Evolutionary conservation across 2,329 filamentous ascomycete genomes (phyloP), one percentile per base, ranked within the genome.

Genomic region (Mycocentrospora acerina): DNA sequence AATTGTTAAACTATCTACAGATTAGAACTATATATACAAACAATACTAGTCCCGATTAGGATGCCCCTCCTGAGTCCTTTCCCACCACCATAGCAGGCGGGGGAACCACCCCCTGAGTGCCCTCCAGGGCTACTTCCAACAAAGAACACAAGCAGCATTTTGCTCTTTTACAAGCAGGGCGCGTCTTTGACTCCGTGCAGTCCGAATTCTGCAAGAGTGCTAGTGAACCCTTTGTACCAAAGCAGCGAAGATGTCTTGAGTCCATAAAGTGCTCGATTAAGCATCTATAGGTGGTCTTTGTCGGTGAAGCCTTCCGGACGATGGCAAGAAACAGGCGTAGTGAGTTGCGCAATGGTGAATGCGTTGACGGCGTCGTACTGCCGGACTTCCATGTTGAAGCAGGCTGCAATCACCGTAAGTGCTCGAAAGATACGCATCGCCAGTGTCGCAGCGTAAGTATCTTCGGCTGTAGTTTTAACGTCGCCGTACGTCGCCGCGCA

Each of bases 371-470:
- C 43, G 37, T 61, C 37, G 37, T 44, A 51, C 35, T 61, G 42
- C 2, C 7, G 12, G 8, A 49, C 32, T 14, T 53, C 35, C 2
- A 61, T 30, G 27, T 53, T 40, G 29, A 55, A 59, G 15, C 37
- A 37, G 9, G 49, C 45, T 10, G 43, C 37, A 17, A 62, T 48
- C 10, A 53, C 52, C 9, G 53, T 51, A 15, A 59, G 18, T 12
- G 31, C 37, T 29, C 46, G 13, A 22, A 62, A 59, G 10, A 39
- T 47, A 9, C 37, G 17, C 3, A 24, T 33, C 12, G 53, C 48
- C 30, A 66, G 37, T 3, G 52, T 56, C n/a, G 50, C 45, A 7
- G 50, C 43, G 29, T 56, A 54, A 1, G 44, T 51, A 15, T 52
- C 42, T 19, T 38, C 24, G 14, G 16, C 24, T 17, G 14, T 31